Conservation (phyloP, 73 alveolate species). For the Stentor coeruleus region DNA sequence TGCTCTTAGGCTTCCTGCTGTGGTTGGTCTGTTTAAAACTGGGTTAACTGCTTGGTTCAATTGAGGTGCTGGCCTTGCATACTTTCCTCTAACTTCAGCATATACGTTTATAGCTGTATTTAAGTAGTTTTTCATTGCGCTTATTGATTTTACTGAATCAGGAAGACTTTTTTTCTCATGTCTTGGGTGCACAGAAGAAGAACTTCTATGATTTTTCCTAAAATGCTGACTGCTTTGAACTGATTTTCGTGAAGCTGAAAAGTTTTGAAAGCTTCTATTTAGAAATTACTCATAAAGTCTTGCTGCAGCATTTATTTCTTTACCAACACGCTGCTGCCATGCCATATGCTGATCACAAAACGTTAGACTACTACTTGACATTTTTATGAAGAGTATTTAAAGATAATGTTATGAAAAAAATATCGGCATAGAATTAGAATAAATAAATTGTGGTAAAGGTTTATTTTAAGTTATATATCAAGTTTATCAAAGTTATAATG, state of each 20-base stretch:
- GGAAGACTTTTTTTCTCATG: no score
- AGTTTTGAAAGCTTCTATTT: not conserved
- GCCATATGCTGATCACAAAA: constrained; percentile 7
- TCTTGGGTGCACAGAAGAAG: not conserved
- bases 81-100: constrained; percentile 20
- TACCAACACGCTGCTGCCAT: constrained; percentile 24
- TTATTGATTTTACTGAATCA: no score
- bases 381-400: not conserved
- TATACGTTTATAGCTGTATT: not conserved
- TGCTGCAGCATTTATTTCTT: constrained; percentile 15
- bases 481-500: no score
- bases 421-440: no score
- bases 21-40: not conserved
- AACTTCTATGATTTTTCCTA: not conserved
- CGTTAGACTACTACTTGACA: constrained; percentile 15
- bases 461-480: no score
- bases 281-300: not conserved
- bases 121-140: no score
- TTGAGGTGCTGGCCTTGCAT: constrained; percentile 23
- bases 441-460: no score
- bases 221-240: not conserved
- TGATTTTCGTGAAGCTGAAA: not conserved
- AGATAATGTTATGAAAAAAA: no score
- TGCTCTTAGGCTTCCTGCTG: constrained; percentile 9
- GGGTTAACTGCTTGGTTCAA: not conserved